Evolutionary conservation across 371 early-diverging fungal genomes (phyloP).

Genomic region (Actinomucor elegans): DNA sequence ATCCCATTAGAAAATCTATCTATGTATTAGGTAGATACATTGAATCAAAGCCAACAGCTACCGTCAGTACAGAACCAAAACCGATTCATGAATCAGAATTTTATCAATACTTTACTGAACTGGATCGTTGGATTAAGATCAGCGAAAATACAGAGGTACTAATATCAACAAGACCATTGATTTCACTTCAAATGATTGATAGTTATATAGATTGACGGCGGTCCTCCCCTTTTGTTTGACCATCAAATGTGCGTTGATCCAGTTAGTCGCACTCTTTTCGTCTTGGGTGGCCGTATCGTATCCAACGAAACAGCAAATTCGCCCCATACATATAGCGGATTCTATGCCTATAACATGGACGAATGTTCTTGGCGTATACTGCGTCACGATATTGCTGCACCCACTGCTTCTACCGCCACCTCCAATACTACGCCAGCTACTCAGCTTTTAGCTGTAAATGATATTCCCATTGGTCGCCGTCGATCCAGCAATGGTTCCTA

Average conservation of each 20-base stretch:
- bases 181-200: too few species aligned
- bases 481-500: constrained; percentile 16
- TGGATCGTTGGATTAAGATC: constrained; percentile 72
- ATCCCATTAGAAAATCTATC: constrained; percentile 68
- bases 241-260: constrained; percentile 94
- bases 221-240: constrained; percentile 91
- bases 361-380: constrained; percentile 67
- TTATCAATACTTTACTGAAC: constrained; percentile 77
- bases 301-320: constrained; percentile 56
- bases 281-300: constrained; percentile 89
- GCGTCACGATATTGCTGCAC: constrained; percentile 32
- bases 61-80: constrained; percentile 45
- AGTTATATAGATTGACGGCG: constrained; percentile 57
- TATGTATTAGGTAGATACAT: constrained; percentile 89
- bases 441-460: background rate
- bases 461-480: background rate
- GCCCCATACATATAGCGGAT: constrained; percentile 75
- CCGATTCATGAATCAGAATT: constrained; percentile 76
- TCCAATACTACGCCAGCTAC: background rate
- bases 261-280: constrained; percentile 66
- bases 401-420: background rate
- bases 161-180: too few species aligned
- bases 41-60: constrained; percentile 42
- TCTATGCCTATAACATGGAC: constrained; percentile 77
- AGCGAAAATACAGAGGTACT: constrained; percentile 74